A percentile compares a stretch with the other conserved stretches of the same genome.
These are phyloP conservation scores for Luffa aegyptiaca DNA, from an alignment of 306 rosid species.

Conservation along the genomic window DNA sequence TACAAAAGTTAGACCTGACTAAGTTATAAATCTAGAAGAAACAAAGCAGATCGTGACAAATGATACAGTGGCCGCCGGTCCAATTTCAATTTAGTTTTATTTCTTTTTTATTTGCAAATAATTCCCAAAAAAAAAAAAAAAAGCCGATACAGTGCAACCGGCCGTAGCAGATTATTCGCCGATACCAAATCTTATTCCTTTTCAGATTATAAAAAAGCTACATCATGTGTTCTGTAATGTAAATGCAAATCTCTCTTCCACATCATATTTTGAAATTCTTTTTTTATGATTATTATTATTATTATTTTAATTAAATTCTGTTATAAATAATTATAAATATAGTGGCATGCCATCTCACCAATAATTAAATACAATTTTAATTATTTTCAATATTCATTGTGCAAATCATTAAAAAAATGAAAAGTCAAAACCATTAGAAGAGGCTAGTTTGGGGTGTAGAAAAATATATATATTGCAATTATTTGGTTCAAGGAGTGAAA, in stretches of 20 bases:
- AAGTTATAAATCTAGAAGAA: no score
- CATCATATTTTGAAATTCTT: neutral
- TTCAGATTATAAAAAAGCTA: neutral
- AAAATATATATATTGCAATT: neutral
- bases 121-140: neutral
- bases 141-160: neutral
- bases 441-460: neutral
- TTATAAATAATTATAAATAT: neutral
- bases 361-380: neutral
- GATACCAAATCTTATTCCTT: neutral
- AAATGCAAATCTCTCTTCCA: neutral
- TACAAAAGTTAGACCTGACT: no score
- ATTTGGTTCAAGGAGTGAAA: neutral
- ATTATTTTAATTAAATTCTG: neutral
- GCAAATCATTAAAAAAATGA: neutral
- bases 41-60: neutral
- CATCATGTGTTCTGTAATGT: neutral
- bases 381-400: neutral
- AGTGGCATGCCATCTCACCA: neutral
- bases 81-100: neutral
- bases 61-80: neutral
- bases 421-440: neutral
- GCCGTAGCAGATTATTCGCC: neutral
- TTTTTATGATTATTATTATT: neutral
- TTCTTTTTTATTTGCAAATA: neutral